Evolutionary conservation across 306 rosid species (phyloP).

Genomic region (Cyclanthera cordifolia): DNA sequence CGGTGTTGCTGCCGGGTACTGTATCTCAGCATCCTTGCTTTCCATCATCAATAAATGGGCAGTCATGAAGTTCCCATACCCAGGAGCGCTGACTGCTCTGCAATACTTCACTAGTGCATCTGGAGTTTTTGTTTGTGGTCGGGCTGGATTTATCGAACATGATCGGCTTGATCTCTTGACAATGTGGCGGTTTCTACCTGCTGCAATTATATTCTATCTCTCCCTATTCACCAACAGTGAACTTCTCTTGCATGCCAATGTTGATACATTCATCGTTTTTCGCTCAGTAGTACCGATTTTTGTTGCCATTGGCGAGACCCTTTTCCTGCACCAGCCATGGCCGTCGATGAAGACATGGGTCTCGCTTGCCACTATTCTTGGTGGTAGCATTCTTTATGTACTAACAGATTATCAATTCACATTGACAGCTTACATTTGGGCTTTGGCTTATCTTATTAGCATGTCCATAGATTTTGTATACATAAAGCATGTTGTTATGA

Average conservation of each 20-base stretch:
- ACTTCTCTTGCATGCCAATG: conserved; percentile 79
- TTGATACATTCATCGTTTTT: conserved; percentile 77
- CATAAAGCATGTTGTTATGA: conserved; percentile 76
- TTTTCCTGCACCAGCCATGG: conserved; percentile 75
- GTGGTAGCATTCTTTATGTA: conserved; percentile 64
- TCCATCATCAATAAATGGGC: conserved; percentile 94
- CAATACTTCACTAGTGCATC: conserved; percentile 79
- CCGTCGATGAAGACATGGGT: conserved; percentile 53
- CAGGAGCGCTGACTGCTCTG: conserved; percentile 71
- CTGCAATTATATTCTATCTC: conserved; percentile 65
- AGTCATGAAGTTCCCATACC: conserved; percentile 79
- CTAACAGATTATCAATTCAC: conserved; percentile 70
- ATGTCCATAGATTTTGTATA: conserved; percentile 78
- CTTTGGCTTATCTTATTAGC: conserved; percentile 62
- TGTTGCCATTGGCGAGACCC: conserved; percentile 75
- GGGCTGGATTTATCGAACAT: conserved; percentile 44
- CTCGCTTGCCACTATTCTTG: conserved; percentile 58
- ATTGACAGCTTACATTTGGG: conserved; percentile 66
- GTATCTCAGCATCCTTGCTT: conserved; percentile 76
- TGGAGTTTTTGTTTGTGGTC: conserved; percentile 52
- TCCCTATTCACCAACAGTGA: conserved; percentile 81
- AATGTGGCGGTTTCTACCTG: conserved; percentile 75
- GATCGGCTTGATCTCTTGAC: conserved; percentile 47
- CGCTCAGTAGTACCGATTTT: conserved; percentile 66
- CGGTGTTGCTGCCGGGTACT: conserved; percentile 75